A percentile compares a stretch with the other conserved stretches of the same genome.
These are phyloP conservation scores for Lasiosphaeris hirsuta DNA, from an alignment of 495 filamentous ascomycete genomes.

Conservation along the genomic window DNA sequence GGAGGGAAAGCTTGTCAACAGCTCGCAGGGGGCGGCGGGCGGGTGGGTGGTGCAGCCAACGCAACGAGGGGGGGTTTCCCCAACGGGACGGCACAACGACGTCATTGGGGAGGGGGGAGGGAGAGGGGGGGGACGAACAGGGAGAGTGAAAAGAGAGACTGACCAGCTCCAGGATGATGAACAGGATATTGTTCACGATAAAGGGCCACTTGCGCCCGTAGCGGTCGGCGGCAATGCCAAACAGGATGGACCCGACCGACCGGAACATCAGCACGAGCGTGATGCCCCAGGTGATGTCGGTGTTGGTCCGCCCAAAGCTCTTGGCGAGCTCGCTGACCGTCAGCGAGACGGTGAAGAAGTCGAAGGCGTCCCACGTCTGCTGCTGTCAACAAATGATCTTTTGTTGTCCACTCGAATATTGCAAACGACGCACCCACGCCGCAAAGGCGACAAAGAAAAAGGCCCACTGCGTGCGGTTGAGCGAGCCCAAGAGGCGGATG, in stretches of 20 bases:
- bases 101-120: too few species aligned
- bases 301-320: conserved; percentile 61
- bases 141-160: conserved; percentile 14
- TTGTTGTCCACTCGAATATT: background rate
- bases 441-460: conserved; percentile 73
- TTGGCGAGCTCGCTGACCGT: conserved; percentile 66
- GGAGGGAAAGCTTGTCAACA: too few species aligned
- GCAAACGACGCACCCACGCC: conserved; percentile 56
- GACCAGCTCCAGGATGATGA: conserved; percentile 72
- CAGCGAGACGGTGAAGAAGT: conserved; percentile 87
- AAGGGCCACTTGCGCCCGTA: conserved; percentile 90
- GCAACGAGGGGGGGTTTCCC: too few species aligned
- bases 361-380: conserved; percentile 80
- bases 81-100: too few species aligned
- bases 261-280: conserved; percentile 81
- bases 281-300: conserved; percentile 88
- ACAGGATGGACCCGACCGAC: conserved; percentile 66
- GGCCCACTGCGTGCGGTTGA: conserved; percentile 77
- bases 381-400: conserved; percentile 1
- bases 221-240: conserved; percentile 77
- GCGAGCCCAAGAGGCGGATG: conserved; percentile 61
- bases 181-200: conserved; percentile 75
- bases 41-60: too few species aligned
- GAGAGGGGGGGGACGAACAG: too few species aligned
- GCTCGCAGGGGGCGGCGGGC: too few species aligned